phyloP scores from a whole-genome alignment of 495 filamentous ascomycete species.

The Penicillium waksmanii region DNA sequence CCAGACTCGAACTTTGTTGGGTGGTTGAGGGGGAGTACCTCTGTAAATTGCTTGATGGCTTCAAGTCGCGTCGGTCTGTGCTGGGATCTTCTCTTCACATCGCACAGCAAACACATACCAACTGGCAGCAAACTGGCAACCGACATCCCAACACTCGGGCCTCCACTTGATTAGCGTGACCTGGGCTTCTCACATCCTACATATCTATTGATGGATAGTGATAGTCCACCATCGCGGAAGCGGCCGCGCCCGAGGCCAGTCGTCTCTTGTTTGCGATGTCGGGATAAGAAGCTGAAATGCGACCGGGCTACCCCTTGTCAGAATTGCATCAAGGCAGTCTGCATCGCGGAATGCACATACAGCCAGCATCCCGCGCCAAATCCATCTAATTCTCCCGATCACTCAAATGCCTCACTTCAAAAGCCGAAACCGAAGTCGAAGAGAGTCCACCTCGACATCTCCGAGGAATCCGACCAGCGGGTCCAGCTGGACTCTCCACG shows the following conservation, averaged over 20 bases:
- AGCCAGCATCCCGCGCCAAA: conserved; percentile 13
- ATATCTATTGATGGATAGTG: conserved; percentile 18
- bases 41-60: too few relatives aligned
- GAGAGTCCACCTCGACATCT: conserved; percentile 9
- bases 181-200: not conserved
- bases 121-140: too few relatives aligned
- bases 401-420: conserved; percentile 4
- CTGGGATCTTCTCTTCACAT: too few relatives aligned
- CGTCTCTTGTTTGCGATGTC: conserved; percentile 36
- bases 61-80: too few relatives aligned
- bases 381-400: not conserved
- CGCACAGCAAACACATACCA: too few relatives aligned
- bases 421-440: conserved; percentile 13
- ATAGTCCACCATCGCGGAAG: conserved; percentile 22
- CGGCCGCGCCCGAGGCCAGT: conserved; percentile 26
- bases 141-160: not conserved
- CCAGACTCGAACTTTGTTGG: too few relatives aligned
- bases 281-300: conserved; percentile 39
- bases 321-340: conserved; percentile 33
- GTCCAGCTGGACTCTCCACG: not conserved
- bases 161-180: not conserved
- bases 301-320: conserved; percentile 31
- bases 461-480: conserved; percentile 3
- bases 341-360: conserved; percentile 24
- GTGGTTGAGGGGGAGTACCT: too few relatives aligned